These are phyloP conservation scores for Trypanosoma congolense DNA, from an alignment of 208 protist genomes.

Conservation along the genomic window DNA sequence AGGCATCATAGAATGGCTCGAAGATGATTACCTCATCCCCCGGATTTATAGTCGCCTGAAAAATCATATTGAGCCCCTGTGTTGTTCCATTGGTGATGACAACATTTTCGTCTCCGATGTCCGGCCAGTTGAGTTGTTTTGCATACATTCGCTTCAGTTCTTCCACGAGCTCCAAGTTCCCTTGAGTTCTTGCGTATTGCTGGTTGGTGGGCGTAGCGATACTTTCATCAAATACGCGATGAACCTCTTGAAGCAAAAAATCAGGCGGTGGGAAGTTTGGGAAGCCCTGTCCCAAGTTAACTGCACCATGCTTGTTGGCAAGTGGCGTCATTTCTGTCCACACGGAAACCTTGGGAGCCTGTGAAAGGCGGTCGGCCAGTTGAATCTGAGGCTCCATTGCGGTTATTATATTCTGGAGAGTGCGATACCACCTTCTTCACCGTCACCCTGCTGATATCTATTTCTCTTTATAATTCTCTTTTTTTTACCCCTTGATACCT, in stretches of 20 bases:
- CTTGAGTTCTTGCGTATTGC: slow-evolving; percentile 80
- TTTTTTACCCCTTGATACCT: not conserved
- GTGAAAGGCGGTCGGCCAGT: slow-evolving; percentile 30
- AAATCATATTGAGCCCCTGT: slow-evolving; percentile 68
- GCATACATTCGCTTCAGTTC: slow-evolving; percentile 63
- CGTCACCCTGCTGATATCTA: not conserved
- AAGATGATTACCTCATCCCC: slow-evolving; percentile 92
- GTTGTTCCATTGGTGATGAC: slow-evolving; percentile 81
- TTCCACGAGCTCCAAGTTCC: slow-evolving; percentile 62
- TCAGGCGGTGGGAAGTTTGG: slow-evolving; percentile 72
- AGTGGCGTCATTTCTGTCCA: slow-evolving; percentile 87
- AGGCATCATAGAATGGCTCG: slow-evolving; percentile 92
- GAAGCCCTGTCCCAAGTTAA: slow-evolving; percentile 92
- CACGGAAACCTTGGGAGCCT: slow-evolving; percentile 37
- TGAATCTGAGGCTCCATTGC: too few relatives aligned
- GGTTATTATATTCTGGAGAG: not conserved
- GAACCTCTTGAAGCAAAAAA: slow-evolving; percentile 66
- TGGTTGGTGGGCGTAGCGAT: slow-evolving; percentile 37
- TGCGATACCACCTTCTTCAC: not conserved
- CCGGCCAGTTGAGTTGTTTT: slow-evolving; percentile 28
- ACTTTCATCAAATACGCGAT: slow-evolving; percentile 33
- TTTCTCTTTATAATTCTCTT: slow-evolving; percentile 9
- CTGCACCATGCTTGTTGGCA: slow-evolving; percentile 71
- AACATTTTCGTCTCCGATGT: slow-evolving; percentile 58
- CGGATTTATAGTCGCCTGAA: slow-evolving; percentile 77